Percentiles rank a stretch among this genome's conserved stretches.
phyloP scores from a whole-genome alignment of 768 basidiomycete species.

The Boletus barrowsii region DNA sequence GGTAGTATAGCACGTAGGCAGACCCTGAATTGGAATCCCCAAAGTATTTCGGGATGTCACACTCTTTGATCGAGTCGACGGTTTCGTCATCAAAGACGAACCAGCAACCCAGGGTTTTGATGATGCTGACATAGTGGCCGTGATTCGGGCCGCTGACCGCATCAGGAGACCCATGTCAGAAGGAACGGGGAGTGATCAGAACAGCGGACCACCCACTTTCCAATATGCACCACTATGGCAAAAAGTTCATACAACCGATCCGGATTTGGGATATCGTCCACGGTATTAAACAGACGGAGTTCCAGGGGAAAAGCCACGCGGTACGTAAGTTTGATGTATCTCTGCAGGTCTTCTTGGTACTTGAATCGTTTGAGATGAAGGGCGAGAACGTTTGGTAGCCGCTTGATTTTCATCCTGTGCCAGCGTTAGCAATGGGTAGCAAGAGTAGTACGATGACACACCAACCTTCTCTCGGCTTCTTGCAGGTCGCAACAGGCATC shows the following conservation, averaged over 20 bases:
- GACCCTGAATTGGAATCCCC: slow-evolving; percentile 86
- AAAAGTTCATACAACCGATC: slow-evolving; percentile 93
- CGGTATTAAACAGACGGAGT: slow-evolving; percentile 93
- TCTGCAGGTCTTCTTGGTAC: slow-evolving; percentile 88
- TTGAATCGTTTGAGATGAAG: slow-evolving; percentile 98
- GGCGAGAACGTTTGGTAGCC: slow-evolving; percentile 90
- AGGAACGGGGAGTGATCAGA: not conserved
- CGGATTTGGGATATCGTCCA: slow-evolving; percentile 88
- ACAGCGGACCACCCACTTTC: slow-evolving; percentile 67
- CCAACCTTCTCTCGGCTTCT: slow-evolving; percentile 91
- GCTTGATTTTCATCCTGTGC: slow-evolving; percentile 96
- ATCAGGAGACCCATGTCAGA: slow-evolving; percentile 15
- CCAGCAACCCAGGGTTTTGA: slow-evolving; percentile 84
- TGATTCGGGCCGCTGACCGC: slow-evolving; percentile 87
- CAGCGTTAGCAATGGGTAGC: slow-evolving; percentile 7
- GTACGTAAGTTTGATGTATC: slow-evolving; percentile 93
- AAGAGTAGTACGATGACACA: slow-evolving; percentile 24
- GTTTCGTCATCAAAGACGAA: slow-evolving; percentile 94
- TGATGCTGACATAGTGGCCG: slow-evolving; percentile 95
- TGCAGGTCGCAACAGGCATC: slow-evolving; percentile 95
- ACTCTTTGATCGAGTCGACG: slow-evolving; percentile 83
- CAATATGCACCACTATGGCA: slow-evolving; percentile 98
- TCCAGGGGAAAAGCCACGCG: slow-evolving; percentile 96
- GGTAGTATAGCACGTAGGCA: slow-evolving; percentile 97
- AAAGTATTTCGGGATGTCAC: slow-evolving; percentile 90